These are phyloP conservation scores for Pelargonium cotyledonis DNA, from an alignment of 441 rosid species.

Conservation along the genomic window DNA sequence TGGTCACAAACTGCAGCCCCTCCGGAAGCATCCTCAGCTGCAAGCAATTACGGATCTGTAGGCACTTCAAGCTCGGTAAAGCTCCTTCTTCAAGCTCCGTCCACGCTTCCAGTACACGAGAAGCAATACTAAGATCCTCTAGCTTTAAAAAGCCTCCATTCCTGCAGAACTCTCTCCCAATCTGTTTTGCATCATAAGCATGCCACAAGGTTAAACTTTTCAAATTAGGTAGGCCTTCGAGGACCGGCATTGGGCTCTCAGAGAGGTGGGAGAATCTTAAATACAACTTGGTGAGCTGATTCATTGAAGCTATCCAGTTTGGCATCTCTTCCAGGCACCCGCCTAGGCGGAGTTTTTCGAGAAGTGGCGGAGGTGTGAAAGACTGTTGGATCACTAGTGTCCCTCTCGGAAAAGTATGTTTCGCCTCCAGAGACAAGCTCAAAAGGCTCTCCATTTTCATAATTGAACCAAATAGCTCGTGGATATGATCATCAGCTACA, in stretches of 20 bases:
- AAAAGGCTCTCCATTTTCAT: conserved; percentile 30
- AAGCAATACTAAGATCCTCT: conserved; percentile 34
- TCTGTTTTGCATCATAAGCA: conserved; percentile 31
- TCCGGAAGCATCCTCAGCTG: conserved; percentile 36
- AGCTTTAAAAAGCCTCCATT: conserved; percentile 36
- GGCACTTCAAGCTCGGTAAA: conserved; percentile 31
- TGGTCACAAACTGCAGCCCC: conserved; percentile 36
- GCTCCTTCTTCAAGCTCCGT: conserved; percentile 43
- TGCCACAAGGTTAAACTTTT: conserved; percentile 27
- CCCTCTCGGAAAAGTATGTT: background rate
- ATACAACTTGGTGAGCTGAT: conserved; percentile 27
- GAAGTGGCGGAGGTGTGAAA: conserved; percentile 32
- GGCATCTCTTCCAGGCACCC: conserved; percentile 27
- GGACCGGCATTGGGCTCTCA: conserved; percentile 33
- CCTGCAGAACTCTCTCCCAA: conserved; percentile 37
- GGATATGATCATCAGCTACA: conserved; percentile 24
- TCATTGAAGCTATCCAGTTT: conserved; percentile 33
- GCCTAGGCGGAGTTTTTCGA: conserved; percentile 30
- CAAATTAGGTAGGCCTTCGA: conserved; percentile 34
- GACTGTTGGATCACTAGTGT: conserved; percentile 23
- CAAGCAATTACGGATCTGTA: conserved; percentile 32
- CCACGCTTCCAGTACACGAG: conserved; percentile 32
- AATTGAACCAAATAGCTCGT: conserved; percentile 26
- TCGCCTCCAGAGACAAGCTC: conserved; percentile 30
- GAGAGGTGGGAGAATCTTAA: conserved; percentile 30